Base-by-base conservation (phyloP, 106 monocot genomes). In the Dendrobium huoshanense region DNA sequence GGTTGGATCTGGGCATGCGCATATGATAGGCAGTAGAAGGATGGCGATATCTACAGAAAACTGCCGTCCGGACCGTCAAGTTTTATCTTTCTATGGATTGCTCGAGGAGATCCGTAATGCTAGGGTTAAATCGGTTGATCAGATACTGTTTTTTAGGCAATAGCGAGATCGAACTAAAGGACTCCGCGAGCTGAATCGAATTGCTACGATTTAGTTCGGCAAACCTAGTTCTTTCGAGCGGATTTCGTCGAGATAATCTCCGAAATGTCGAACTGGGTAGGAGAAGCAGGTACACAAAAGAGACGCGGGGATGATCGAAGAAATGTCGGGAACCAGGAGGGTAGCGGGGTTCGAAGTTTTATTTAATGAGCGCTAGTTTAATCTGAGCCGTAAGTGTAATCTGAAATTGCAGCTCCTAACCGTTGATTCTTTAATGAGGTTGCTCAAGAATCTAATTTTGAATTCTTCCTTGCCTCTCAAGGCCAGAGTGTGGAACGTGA, bases 1-100 rank as follows among this genome's bases (percentile, higher is more conserved):
- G 76, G 41, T 42, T 47, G 24, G 76, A 49, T 76, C 76, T 41
- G 27, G 76, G 76, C 5, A 76, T 48, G 76, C 76, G 76, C 48
- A 76, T 76, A 76, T 48, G 27, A 48, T 41, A 10, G 4, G 49
- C 49, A 8, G 49, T 41, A 6, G 49, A 37, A 27, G 25, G 8
- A 76, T 11, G 41, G 4, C 48, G 15, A 49, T 49, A 7, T 76
- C 47, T 49, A 41, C 22, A 27, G 13, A 22, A 15, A 15, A 74
- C 17, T 51, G 5, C 22, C 22, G 15, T 20, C 48, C 49, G 27
- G 27, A 7, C 49, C 24, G 5, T 76, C 47, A 3, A 76, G 25
- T 76, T 76, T 7, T 49, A 27, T 49, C 19, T 41, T 76, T 76
- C 43, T 76, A 44, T 1, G 45, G 49, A 4, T 51, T 48, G 45